A percentile compares a stretch with the other conserved stretches of the same genome.
Evolutionary conservation across 352 stramenopile genomes (phyloP).

Genomic region (Achlya hypogyna): DNA sequence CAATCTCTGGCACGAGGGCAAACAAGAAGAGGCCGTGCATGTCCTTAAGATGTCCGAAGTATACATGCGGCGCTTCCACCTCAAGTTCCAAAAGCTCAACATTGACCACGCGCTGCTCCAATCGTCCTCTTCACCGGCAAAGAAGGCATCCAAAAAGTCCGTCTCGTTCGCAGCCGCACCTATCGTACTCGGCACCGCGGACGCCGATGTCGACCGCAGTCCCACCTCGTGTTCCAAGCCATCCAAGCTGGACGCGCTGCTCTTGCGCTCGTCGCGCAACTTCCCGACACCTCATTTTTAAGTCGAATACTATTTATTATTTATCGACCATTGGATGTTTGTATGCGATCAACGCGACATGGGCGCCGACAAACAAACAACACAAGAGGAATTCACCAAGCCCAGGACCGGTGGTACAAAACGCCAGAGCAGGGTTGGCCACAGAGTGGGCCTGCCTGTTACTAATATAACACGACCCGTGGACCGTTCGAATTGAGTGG

Average conservation of each 20-base stretch:
- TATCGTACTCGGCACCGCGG: conserved; percentile 56
- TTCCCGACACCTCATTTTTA: conserved; percentile 72
- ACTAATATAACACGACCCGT: not conserved
- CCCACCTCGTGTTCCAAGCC: conserved; percentile 65
- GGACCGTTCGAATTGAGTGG: not conserved
- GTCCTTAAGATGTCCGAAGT: conserved; percentile 74
- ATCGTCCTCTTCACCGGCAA: not conserved
- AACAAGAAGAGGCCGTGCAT: conserved; percentile 65
- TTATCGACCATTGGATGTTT: not conserved
- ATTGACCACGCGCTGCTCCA: conserved; percentile 72
- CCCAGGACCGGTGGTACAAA: too few species aligned
- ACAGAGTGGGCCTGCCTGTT: not conserved
- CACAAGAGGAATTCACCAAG: too few species aligned
- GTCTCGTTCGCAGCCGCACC: conserved; percentile 61
- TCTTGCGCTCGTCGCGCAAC: conserved; percentile 72
- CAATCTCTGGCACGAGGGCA: conserved; percentile 81
- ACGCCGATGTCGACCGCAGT: conserved; percentile 61
- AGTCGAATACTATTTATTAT: conserved; percentile 15
- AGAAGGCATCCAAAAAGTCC: conserved; percentile 21
- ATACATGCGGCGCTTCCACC: conserved; percentile 84
- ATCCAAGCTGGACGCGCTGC: conserved; percentile 72
- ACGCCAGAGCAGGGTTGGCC: not conserved
- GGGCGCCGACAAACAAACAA: not conserved
- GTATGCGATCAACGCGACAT: not conserved
- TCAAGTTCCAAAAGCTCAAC: conserved; percentile 81